phyloP scores from a whole-genome alignment of 345 rosid genomes.

The Arabis hirsuta region DNA sequence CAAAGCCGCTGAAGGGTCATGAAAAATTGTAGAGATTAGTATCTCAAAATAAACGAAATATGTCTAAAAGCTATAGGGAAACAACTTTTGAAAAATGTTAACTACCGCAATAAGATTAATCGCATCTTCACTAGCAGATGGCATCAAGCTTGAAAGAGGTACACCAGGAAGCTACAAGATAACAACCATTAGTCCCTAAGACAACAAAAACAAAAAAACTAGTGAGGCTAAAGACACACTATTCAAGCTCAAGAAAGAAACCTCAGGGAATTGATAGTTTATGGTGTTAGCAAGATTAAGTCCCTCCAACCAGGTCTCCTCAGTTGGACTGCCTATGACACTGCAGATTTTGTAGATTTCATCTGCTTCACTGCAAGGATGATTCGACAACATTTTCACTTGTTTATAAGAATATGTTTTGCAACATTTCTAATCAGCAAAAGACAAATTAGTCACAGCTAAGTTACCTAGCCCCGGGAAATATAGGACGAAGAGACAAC shows the following conservation, averaged over 20 bases:
- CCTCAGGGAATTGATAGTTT: conserved; percentile 87
- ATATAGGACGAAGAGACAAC: conserved; percentile 76
- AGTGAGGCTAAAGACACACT: not conserved
- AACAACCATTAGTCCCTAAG: conserved; percentile 12
- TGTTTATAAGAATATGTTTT: not conserved
- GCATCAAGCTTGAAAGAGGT: conserved; percentile 61
- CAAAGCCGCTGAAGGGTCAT: conserved; percentile 70
- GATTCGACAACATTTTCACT: conserved; percentile 11
- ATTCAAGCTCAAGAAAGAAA: conserved; percentile 29
- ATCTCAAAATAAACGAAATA: not conserved
- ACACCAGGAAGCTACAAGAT: conserved; percentile 65
- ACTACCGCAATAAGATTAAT: conserved; percentile 64
- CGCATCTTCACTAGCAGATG: conserved; percentile 80
- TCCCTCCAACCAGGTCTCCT: conserved; percentile 84
- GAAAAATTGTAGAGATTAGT: conserved; percentile 21
- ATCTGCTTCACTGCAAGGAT: conserved; percentile 87
- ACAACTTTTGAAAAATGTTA: not conserved
- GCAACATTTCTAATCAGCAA: conserved; percentile 3
- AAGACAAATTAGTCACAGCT: not conserved
- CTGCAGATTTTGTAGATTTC: conserved; percentile 93
- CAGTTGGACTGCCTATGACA: conserved; percentile 82
- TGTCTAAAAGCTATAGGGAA: not conserved
- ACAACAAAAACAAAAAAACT: not conserved
- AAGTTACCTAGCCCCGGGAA: conserved; percentile 78
- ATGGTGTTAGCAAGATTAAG: conserved; percentile 76